Evolutionary conservation across 192 early-diverging fungal species (phyloP), one percentile per base, ranked within the genome.

Genomic region (Obelidium mucronatum): DNA sequence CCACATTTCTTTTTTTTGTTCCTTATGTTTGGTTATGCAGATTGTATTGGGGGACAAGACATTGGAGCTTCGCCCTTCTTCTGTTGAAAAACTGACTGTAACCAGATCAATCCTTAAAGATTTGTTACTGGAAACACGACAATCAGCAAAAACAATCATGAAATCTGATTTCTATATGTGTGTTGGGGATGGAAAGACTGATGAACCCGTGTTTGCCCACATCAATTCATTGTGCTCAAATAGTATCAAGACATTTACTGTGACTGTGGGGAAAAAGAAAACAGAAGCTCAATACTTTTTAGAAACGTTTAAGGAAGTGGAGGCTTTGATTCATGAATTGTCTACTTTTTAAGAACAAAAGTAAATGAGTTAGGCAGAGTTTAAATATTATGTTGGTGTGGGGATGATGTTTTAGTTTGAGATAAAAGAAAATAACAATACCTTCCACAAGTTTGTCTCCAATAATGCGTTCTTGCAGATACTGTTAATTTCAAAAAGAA

Each of bases 31-130:
- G 13, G 15, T 31, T 53, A 64, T 70, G 6, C 64, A 92, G 90
- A 96, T 98, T 73, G 93, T 99, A 30, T 82, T 94, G 19, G 98
- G 97, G 60, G 94, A 96, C 85, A 97, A 97, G 84, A 98, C 98
- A 0, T 85, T 99, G 44, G 98, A 99, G 85, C 83, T 99, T n/a
- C 90, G 96, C 24, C 98, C 98, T 0, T 92, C 94, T 22, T 86
- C 90, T 33, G 90, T 99, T 60, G 97, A 99, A 79, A 99, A 98
- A 80, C 86, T 93, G 2, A 92, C 91, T 5, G 94, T 94, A 0
- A 92, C 95, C 0, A 88, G 94, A 31, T 88, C 93, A 5, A 98
- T 99, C 59, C 74, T 99, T 54, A 90, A 88, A 76, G 96, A 98
- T 76, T 79, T 96, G 40, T 79, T 80, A 52, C 74, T 74, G 5